Conservation (phyloP, 2,329 filamentous ascomycete genomes). For the Ascosphaera apis region DNA sequence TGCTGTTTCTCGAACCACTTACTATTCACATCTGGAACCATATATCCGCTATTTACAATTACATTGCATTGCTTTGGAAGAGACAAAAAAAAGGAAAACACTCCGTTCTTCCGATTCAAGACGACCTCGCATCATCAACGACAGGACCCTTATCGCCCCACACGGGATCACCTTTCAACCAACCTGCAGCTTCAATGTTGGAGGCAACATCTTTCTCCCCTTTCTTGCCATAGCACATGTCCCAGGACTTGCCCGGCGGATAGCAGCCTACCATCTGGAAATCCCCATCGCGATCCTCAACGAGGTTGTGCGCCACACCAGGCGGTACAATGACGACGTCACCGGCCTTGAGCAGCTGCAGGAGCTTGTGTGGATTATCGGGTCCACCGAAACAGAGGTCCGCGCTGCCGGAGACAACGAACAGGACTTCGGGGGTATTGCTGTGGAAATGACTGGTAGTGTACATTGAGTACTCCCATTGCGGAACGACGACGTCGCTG, state of each 20-base stretch:
- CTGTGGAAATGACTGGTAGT: conserved; percentile 41
- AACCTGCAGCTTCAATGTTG: conserved; percentile 26
- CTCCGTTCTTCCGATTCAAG: too few relatives aligned
- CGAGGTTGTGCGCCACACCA: conserved; percentile 38
- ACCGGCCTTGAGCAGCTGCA: conserved; percentile 31
- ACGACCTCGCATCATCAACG: conserved; percentile 13
- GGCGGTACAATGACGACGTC: conserved; percentile 44
- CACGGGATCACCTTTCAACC: conserved; percentile 38
- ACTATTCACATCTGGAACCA: too few relatives aligned
- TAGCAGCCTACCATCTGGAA: conserved; percentile 49
- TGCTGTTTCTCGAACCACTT: too few relatives aligned
- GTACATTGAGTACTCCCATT: conserved; percentile 52
- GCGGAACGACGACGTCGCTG: conserved; percentile 33
- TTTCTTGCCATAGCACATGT: conserved; percentile 46
- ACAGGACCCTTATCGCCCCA: conserved; percentile 32
- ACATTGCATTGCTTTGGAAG: too few relatives aligned
- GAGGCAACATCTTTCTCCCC: conserved; percentile 28
- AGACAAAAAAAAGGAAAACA: too few relatives aligned
- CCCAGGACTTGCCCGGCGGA: conserved; percentile 34
- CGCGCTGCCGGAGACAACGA: conserved; percentile 33
- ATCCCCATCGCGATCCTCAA: conserved; percentile 29
- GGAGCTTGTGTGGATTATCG: conserved; percentile 32
- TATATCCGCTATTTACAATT: too few relatives aligned
- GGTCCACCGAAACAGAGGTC: conserved; percentile 44
- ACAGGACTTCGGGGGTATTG: conserved; percentile 43